phyloP scores from a whole-genome alignment of 345 rosid genomes.

The Hibiscus mutabilis region DNA sequence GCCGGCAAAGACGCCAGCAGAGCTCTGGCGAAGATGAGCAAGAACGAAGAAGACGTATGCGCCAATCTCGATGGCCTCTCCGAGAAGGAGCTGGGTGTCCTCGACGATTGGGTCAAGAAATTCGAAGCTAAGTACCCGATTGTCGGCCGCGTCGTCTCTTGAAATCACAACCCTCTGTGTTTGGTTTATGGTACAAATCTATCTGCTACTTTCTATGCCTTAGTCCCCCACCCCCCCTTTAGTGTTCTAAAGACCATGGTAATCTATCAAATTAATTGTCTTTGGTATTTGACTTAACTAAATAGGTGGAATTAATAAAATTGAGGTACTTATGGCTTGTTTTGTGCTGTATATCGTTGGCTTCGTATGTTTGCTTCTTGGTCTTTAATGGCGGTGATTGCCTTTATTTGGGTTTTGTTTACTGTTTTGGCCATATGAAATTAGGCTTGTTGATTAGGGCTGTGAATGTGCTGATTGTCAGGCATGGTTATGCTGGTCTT shows the following conservation, averaged over 20 bases:
- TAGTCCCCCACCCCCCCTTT: no score
- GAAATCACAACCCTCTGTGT: not conserved
- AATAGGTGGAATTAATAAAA: not conserved
- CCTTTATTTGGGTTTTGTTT: not conserved
- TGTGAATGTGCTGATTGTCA: constrained; percentile 19
- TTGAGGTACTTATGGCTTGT: not conserved
- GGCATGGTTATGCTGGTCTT: no score
- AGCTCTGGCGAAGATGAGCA: constrained; percentile 86
- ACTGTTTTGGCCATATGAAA: not conserved
- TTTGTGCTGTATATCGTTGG: not conserved
- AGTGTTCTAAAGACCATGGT: not conserved
- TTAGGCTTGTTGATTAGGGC: no score
- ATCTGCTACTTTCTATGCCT: not conserved
- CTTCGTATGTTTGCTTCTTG: not conserved
- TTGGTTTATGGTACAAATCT: not conserved
- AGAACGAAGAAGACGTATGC: constrained; percentile 66
- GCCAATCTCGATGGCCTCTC: constrained; percentile 61
- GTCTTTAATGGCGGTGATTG: not conserved
- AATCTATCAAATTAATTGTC: not conserved
- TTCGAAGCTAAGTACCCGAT: constrained; percentile 82
- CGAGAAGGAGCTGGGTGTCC: constrained; percentile 71
- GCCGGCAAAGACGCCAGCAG: constrained; percentile 86
- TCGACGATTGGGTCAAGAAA: constrained; percentile 80
- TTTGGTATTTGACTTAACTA: not conserved
- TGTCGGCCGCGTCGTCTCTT: constrained; percentile 61